phyloP scores from a whole-genome alignment of 345 rosid species.

The Eucalyptus viminalis region DNA sequence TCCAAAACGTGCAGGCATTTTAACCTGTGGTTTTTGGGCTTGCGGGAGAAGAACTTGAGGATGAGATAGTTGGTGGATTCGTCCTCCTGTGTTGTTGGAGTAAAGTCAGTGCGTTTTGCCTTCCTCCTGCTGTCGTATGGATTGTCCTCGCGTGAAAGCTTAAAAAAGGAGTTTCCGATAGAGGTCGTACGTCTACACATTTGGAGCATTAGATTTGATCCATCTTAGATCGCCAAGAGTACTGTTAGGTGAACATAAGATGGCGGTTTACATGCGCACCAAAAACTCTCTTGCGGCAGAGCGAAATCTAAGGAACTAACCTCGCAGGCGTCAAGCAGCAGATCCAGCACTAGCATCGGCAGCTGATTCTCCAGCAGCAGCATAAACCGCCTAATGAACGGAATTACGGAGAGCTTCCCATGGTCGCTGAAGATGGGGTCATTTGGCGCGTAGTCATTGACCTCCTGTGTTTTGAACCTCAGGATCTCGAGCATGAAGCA shows the following conservation, averaged over 20 bases:
- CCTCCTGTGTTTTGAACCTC: neutral
- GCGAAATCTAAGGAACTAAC: neutral
- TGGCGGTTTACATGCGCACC: too few relatives aligned
- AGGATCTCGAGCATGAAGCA: constrained; percentile 43
- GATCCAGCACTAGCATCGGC: constrained; percentile 16
- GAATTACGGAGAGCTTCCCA: constrained; percentile 1
- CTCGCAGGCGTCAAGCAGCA: neutral
- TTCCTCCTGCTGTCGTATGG: too few relatives aligned
- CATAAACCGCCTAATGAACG: neutral
- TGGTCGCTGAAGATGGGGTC: constrained; percentile 38
- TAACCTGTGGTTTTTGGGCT: too few relatives aligned
- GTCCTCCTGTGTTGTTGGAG: constrained; percentile 9
- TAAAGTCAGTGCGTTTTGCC: neutral
- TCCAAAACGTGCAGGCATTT: neutral
- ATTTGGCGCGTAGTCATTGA: constrained; percentile 11
- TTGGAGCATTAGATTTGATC: neutral
- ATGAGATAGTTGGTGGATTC: constrained; percentile 15
- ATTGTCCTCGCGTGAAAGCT: too few relatives aligned
- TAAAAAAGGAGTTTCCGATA: neutral
- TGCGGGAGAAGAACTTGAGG: constrained; percentile 15
- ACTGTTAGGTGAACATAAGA: neutral
- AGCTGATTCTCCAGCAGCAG: constrained; percentile 19
- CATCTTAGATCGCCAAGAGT: neutral
- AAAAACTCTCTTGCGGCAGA: neutral
- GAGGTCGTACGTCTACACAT: neutral